A percentile compares a stretch with the other conserved stretches of the same genome.
Evolutionary conservation across 371 early-diverging fungal genomes (phyloP).

Genomic region (Fennellomyces sp.): DNA sequence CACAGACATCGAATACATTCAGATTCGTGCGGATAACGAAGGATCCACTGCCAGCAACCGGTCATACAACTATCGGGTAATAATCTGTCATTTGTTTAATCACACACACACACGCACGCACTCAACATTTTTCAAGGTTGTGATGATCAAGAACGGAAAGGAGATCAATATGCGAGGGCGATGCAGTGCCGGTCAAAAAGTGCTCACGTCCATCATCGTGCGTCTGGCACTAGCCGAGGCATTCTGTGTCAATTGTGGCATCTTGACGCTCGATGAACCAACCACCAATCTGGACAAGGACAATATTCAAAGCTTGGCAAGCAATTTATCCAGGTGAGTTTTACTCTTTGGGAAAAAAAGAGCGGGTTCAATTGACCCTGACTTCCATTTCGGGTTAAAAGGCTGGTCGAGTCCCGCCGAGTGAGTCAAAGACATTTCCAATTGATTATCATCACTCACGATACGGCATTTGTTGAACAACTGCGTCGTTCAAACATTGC

Average conservation of each 20-base stretch:
- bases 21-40: conserved; percentile 91
- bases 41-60: conserved; percentile 59
- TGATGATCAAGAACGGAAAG: conserved; percentile 93
- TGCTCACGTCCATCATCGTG: conserved; percentile 96
- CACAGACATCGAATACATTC: conserved; percentile 94
- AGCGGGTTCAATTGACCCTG: not conserved
- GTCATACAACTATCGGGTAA: conserved; percentile 90
- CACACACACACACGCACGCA: no score
- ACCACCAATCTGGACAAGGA: conserved; percentile 98
- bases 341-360: no score
- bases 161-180: conserved; percentile 98
- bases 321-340: conserved; percentile 76
- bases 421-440: conserved; percentile 92
- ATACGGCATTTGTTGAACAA: conserved; percentile 95
- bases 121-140: no score
- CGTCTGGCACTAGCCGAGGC: conserved; percentile 98
- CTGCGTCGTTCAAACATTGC: conserved; percentile 80
- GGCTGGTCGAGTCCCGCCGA: conserved; percentile 56
- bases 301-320: conserved; percentile 93
- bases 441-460: conserved; percentile 99
- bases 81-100: no score
- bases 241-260: conserved; percentile 93
- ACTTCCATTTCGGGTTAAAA: not conserved
- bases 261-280: conserved; percentile 99
- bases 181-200: conserved; percentile 99